Evolutionary conservation across 2,329 filamentous ascomycete genomes (phyloP).

Genomic region (Aureobasidium mangrovei): DNA sequence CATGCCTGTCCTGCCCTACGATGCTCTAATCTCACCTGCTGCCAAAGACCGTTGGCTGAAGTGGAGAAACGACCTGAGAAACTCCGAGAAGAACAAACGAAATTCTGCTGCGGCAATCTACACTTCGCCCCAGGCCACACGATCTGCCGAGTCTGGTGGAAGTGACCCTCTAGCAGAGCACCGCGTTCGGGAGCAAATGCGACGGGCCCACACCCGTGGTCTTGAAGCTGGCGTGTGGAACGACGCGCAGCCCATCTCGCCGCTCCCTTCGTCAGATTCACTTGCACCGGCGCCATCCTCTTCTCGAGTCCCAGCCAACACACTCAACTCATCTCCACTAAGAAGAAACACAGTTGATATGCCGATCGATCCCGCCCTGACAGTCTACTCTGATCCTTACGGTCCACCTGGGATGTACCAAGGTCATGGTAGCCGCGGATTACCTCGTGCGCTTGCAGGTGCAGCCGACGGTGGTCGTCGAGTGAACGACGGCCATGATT

Average conservation of each 20-base stretch:
- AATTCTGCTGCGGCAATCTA: slow-evolving; percentile 23
- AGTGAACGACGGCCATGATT: slow-evolving; percentile 6
- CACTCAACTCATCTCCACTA: background rate
- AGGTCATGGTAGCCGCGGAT: slow-evolving; percentile 15
- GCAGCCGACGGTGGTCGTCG: background rate
- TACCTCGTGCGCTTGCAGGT: background rate
- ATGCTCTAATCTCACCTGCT: slow-evolving; percentile 68
- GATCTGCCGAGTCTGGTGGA: slow-evolving; percentile 19
- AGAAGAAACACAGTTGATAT: background rate
- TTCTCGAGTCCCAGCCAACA: slow-evolving; percentile 6
- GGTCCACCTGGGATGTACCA: slow-evolving; percentile 20
- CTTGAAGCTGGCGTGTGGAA: slow-evolving; percentile 26
- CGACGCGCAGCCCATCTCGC: slow-evolving; percentile 28
- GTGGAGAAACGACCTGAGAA: slow-evolving; percentile 65
- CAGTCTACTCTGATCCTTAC: background rate
- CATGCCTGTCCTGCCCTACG: slow-evolving; percentile 63
- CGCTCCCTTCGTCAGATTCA: slow-evolving; percentile 23
- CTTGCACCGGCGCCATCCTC: background rate
- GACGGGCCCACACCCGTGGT: slow-evolving; percentile 31
- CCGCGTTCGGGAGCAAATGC: slow-evolving; percentile 25
- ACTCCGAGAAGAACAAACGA: slow-evolving; percentile 43
- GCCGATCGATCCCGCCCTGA: background rate
- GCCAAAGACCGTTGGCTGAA: slow-evolving; percentile 69
- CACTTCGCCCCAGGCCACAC: slow-evolving; percentile 17
- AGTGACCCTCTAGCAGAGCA: slow-evolving; percentile 23